phyloP scores from a whole-genome alignment of 495 filamentous ascomycete species.

The Hyaloscypha variabilis region DNA sequence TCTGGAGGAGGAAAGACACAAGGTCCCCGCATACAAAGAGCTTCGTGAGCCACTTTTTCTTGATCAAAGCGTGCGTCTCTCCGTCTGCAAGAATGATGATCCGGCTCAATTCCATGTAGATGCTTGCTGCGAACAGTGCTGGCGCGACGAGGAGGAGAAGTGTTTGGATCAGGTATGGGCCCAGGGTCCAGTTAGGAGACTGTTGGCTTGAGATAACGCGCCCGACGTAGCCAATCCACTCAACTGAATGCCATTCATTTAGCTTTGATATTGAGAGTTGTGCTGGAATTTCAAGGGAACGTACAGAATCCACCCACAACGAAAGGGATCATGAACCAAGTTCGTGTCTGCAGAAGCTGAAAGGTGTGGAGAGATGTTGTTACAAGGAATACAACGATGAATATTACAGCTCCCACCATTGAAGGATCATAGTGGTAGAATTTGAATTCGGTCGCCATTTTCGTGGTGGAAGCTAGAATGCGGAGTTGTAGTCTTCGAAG shows the following conservation, averaged over 20 bases:
- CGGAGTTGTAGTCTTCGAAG: not conserved
- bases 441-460: slow-evolving; percentile 18
- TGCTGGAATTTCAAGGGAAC: slow-evolving; percentile 23
- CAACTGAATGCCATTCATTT: slow-evolving; percentile 29
- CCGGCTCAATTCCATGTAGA: slow-evolving; percentile 57
- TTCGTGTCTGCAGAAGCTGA: slow-evolving; percentile 47
- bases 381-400: slow-evolving; percentile 50
- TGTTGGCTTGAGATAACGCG: slow-evolving; percentile 41
- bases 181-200: slow-evolving; percentile 32
- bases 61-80: slow-evolving; percentile 42
- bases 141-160: slow-evolving; percentile 51
- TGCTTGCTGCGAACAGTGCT: slow-evolving; percentile 53
- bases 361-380: slow-evolving; percentile 47
- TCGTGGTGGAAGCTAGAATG: not conserved
- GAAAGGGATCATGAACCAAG: slow-evolving; percentile 63
- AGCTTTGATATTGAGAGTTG: not conserved
- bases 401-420: slow-evolving; percentile 47
- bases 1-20: slow-evolving; percentile 43
- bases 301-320: slow-evolving; percentile 57
- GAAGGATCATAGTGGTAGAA: slow-evolving; percentile 49
- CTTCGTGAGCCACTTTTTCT: slow-evolving; percentile 42
- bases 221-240: slow-evolving; percentile 47
- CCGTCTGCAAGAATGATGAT: slow-evolving; percentile 46
- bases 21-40: slow-evolving; percentile 50
- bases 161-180: slow-evolving; percentile 51